These are phyloP conservation scores for Centaurea solstitialis DNA, from an alignment of 129 eudicot species.

Conservation along the genomic window DNA sequence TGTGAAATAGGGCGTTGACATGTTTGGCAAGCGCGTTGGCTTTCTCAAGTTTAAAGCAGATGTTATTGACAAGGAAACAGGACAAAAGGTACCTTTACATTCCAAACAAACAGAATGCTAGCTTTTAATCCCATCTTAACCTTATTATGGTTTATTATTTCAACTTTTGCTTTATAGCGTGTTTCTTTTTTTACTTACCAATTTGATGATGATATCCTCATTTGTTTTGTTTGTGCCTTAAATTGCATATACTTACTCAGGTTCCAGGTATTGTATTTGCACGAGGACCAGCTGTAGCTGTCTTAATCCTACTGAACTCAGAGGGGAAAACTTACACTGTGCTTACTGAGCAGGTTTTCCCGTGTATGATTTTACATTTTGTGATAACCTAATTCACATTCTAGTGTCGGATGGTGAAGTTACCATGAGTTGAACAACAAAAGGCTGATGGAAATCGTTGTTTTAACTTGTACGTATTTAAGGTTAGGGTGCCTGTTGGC, in stretches of 20 bases:
- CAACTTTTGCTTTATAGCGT: neutral
- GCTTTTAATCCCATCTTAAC: neutral
- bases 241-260: slow-evolving; percentile 37
- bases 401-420: neutral
- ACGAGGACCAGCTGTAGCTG: slow-evolving; percentile 99
- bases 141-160: neutral
- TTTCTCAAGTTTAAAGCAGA: slow-evolving; percentile 97
- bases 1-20: slow-evolving; percentile 71
- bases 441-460: slow-evolving; percentile 7
- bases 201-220: neutral
- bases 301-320: slow-evolving; percentile 81
- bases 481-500: slow-evolving; percentile 99
- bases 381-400: neutral
- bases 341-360: slow-evolving; percentile 87
- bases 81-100: slow-evolving; percentile 63
- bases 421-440: neutral
- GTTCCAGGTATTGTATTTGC: slow-evolving; percentile 99
- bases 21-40: slow-evolving; percentile 93
- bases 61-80: slow-evolving; percentile 80
- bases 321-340: slow-evolving; percentile 91
- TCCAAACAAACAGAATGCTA: neutral
- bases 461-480: slow-evolving; percentile 18
- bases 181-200: neutral
- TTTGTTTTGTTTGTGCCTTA: slow-evolving; percentile 17
- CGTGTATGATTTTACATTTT: slow-evolving; percentile 1